Base-by-base conservation (phyloP, 2,329 filamentous ascomycete genomes). In the Furcasterigmium sp. region DNA sequence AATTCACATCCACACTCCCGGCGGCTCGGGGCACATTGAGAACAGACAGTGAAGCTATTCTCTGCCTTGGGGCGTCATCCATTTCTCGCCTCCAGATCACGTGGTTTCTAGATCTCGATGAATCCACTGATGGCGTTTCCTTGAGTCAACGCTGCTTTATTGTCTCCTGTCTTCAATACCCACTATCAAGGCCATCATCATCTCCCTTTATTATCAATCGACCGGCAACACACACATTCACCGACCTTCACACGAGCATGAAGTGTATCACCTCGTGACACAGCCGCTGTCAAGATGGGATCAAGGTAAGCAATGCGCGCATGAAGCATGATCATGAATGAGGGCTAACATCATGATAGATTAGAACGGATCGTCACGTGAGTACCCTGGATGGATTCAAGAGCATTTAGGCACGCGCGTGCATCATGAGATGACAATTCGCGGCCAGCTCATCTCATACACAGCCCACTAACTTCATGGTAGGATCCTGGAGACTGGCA, bases 401-500 rank as follows among this genome's bases (percentile, higher is more conserved):
- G 4, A 11, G 26, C 26, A 35, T 17, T 19, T 17, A 26, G 23
- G 23, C 23, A n/a, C n/a, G n/a, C n/a, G n/a, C n/a, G n/a, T n/a
- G n/a, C n/a, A n/a, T n/a, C n/a, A n/a, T n/a, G n/a, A n/a, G n/a
- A n/a, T n/a, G n/a, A n/a, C n/a, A n/a, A n/a, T n/a, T n/a, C n/a
- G n/a, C n/a, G n/a, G n/a, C 29, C 29, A 7, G 13, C 28, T n/a
- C 28, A 11, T 30, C 13, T 32, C 14, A n/a, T 28, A 13, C 28
- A 11, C 5, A 13, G 14, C 8, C 13, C 37, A 39, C 51, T 52
- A 10, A 55, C 35, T 29, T 28, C 9, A n/a, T 41, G 30, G 42
- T 64, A 95, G 91, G 52, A 82, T 98, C 62, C 83, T 98, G 56
- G 93, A 98, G 76, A 97, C 93, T 45, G 93, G 93, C 56, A 97